These are phyloP conservation scores for Solanum paucissectum DNA, from an alignment of 257 asterid species.

Conservation along the genomic window DNA sequence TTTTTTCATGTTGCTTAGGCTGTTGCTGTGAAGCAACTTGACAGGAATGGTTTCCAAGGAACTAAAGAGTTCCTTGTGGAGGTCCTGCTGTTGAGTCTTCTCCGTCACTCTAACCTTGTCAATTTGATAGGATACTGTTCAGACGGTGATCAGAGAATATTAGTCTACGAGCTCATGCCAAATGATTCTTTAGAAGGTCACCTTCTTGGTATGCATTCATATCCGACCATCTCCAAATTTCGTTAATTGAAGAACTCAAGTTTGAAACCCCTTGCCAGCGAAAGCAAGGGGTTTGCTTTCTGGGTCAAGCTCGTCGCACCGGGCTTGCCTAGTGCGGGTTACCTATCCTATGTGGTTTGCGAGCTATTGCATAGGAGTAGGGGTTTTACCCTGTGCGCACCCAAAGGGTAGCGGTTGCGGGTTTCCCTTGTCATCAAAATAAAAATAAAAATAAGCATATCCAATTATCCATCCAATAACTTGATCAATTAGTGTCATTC, in stretches of 20 bases:
- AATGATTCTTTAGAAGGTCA: slow-evolving; percentile 64
- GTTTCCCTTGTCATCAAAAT: background rate
- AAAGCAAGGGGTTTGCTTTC: background rate
- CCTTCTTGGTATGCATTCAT: slow-evolving; percentile 43
- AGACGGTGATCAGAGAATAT: slow-evolving; percentile 62
- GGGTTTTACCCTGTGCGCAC: background rate
- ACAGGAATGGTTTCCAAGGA: slow-evolving; percentile 74
- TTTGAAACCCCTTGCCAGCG: background rate
- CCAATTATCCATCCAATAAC: background rate
- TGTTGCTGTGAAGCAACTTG: slow-evolving; percentile 72
- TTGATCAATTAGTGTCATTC: background rate
- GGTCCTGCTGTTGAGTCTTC: slow-evolving; percentile 64
- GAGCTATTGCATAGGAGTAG: background rate
- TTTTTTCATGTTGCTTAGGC: slow-evolving; percentile 24
- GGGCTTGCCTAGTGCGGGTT: background rate
- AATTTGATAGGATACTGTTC: slow-evolving; percentile 65
- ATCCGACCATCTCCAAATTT: background rate
- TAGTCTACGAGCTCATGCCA: slow-evolving; percentile 57
- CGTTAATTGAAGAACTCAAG: background rate
- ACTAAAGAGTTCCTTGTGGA: slow-evolving; percentile 70
- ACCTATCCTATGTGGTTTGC: background rate
- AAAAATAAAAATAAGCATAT: background rate
- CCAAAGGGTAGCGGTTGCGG: background rate
- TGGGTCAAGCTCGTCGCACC: background rate
- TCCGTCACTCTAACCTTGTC: slow-evolving; percentile 64